Conservation (phyloP, 2,329 filamentous ascomycete genomes). For the Aureobasidium sp. region DNA sequence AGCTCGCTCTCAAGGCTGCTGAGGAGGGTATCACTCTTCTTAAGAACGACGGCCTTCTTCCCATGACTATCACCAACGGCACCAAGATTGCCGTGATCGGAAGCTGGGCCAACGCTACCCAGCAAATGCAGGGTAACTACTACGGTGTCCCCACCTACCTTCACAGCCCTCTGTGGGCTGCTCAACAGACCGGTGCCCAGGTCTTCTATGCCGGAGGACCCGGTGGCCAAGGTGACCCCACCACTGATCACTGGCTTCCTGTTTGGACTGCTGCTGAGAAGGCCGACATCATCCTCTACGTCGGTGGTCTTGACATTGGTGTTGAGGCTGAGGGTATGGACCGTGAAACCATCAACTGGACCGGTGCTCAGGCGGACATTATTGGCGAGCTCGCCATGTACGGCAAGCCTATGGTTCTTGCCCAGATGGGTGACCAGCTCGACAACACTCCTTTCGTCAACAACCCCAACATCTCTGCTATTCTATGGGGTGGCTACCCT, state of each 20-base stretch:
- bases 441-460: constrained; percentile 43
- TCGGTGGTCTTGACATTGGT: constrained; percentile 46
- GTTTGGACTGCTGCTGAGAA: constrained; percentile 30
- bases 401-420: constrained; percentile 44
- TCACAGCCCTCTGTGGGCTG: constrained; percentile 44
- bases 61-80: constrained; percentile 30
- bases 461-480: constrained; percentile 40
- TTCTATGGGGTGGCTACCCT: constrained; percentile 52
- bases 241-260: constrained; percentile 24
- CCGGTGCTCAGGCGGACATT: constrained; percentile 42
- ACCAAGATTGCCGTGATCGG: constrained; percentile 47
- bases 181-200: constrained; percentile 37
- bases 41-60: constrained; percentile 45
- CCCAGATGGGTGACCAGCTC: constrained; percentile 44
- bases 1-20: constrained; percentile 47
- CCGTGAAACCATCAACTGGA: constrained; percentile 44
- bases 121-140: constrained; percentile 53
- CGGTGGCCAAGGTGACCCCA: constrained; percentile 25
- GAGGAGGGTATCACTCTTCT: constrained; percentile 40
- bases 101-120: constrained; percentile 49
- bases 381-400: constrained; percentile 38
- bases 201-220: constrained; percentile 38
- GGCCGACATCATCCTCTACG: constrained; percentile 45
- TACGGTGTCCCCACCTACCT: constrained; percentile 47
- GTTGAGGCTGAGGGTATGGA: constrained; percentile 47